Base-by-base conservation (phyloP, 768 basidiomycete genomes). In the Termitomyces sp. region DNA sequence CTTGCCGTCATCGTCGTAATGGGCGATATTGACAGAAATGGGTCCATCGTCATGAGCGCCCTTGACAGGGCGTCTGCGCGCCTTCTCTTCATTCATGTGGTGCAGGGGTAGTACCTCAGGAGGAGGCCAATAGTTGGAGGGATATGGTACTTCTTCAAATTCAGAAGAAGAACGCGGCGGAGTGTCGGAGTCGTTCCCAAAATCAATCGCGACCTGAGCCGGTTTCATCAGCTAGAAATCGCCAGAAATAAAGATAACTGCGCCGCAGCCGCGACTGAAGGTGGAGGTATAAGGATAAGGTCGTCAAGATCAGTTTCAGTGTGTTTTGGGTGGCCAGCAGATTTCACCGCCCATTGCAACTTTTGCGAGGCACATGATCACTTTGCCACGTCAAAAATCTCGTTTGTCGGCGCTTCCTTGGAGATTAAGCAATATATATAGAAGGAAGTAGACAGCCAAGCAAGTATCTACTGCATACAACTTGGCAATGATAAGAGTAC, bases 61-160 rank as follows among this genome's bases (percentile, higher is more conserved):
- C 65, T 72, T 75, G 53, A 78, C 62, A 24, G 68, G 73, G 59
- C 81, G 68, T 61, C 81, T 73, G 44, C 81, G 73, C 46, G 87
- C 89, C 73, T 90, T 91, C 52, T 89, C 89, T 66, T 85, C 88
- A 53, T 67, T 70, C 78, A 82, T 79, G 56, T 78, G 77, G 64
- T 80, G 83, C 53, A 83, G 68, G 33, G 81, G 81, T 8, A 81
- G 72, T 54, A 77, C 75, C 62, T 78, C 76, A 70, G 65, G 46
- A 39, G 72, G 64, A 61, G 72, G 41, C 73, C 73, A 70, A 63
- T 73, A 65, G 63, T 66, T 73, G 27, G 74, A 65, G 41, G 88
- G 88, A 61, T 90, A 82, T 15, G 79, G 70, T 60, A 89, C 75
- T 68, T 90, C 80, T 72, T 90, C 88, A 71, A 88, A 90, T 64